Evolutionary conservation across 257 asterid species (phyloP).

Genomic region (Sherardia arvensis): DNA sequence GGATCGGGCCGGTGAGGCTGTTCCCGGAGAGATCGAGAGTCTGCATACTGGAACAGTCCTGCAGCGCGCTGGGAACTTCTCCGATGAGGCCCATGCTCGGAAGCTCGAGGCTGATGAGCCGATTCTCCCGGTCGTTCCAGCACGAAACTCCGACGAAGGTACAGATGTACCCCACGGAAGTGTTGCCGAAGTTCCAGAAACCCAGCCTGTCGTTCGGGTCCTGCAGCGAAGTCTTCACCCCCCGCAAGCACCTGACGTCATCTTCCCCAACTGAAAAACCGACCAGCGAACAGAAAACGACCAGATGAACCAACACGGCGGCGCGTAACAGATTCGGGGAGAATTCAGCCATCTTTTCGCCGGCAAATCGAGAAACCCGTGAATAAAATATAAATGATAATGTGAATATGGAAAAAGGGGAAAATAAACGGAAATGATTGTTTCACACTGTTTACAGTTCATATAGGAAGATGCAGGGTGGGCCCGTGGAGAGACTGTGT

Average conservation of each 20-base stretch:
- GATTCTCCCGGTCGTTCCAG: conserved; percentile 73
- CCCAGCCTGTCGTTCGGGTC: conserved; percentile 37
- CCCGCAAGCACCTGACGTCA: conserved; percentile 61
- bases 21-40: conserved; percentile 66
- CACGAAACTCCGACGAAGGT: conserved; percentile 55
- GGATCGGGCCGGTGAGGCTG: conserved; percentile 57
- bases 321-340: conserved; percentile 4
- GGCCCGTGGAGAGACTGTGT: background rate
- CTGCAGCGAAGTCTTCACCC: conserved; percentile 35
- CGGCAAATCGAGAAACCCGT: background rate
- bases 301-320: conserved; percentile 16
- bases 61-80: conserved; percentile 35
- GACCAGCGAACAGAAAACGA: background rate
- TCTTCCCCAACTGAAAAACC: conserved; percentile 33
- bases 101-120: conserved; percentile 43
- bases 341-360: conserved; percentile 5
- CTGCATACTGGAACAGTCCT: conserved; percentile 54
- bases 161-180: conserved; percentile 47
- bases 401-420: background rate
- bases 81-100: conserved; percentile 46
- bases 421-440: background rate
- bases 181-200: conserved; percentile 55
- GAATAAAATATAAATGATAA: background rate
- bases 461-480: conserved; percentile 1
- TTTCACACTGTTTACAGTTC: background rate